phyloP scores from a whole-genome alignment of 805 yeast genomes.

The Kodamaea sagamina region DNA sequence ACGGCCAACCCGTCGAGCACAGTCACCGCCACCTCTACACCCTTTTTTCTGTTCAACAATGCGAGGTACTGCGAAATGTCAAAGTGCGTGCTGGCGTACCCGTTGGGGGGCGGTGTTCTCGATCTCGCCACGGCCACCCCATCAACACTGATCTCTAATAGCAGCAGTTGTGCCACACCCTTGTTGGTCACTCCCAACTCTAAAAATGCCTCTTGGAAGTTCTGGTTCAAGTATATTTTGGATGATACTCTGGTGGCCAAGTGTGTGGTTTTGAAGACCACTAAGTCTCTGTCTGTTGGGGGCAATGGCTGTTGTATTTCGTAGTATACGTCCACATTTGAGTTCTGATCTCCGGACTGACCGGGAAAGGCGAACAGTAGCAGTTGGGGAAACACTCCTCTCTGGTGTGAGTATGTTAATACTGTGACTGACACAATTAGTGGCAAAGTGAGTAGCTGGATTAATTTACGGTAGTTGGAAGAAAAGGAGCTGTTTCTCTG shows the following conservation, averaged over 20 bases:
- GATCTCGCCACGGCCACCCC: slow-evolving; percentile 9
- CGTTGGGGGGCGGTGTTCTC: slow-evolving; percentile 7
- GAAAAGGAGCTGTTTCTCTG: not conserved
- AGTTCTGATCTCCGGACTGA: not conserved
- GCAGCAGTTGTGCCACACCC: slow-evolving; percentile 7
- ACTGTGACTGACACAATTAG: not conserved
- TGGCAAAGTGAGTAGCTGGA: slow-evolving; percentile 1
- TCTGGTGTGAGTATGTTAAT: not conserved
- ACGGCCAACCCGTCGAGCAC: slow-evolving; percentile 8
- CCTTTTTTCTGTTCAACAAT: slow-evolving; percentile 7
- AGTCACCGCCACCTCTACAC: slow-evolving; percentile 3
- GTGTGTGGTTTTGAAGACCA: slow-evolving; percentile 1
- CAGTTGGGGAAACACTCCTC: slow-evolving; percentile 1
- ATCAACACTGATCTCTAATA: slow-evolving; percentile 8
- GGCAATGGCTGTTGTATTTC: slow-evolving; percentile 9
- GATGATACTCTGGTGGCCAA: slow-evolving; percentile 6
- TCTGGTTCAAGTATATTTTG: slow-evolving; percentile 6
- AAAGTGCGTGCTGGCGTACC: slow-evolving; percentile 6
- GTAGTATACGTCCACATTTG: not conserved
- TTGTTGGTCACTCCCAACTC: slow-evolving; percentile 10
- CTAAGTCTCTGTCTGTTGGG: not conserved
- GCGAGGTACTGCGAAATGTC: slow-evolving; percentile 8
- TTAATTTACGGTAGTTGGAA: not conserved
- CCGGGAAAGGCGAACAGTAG: not conserved
- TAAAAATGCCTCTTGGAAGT: slow-evolving; percentile 10